Evolutionary conservation across 2,329 filamentous ascomycete species (phyloP), one percentile per base, ranked within the genome.

Genomic region (Penicillium polonicum): DNA sequence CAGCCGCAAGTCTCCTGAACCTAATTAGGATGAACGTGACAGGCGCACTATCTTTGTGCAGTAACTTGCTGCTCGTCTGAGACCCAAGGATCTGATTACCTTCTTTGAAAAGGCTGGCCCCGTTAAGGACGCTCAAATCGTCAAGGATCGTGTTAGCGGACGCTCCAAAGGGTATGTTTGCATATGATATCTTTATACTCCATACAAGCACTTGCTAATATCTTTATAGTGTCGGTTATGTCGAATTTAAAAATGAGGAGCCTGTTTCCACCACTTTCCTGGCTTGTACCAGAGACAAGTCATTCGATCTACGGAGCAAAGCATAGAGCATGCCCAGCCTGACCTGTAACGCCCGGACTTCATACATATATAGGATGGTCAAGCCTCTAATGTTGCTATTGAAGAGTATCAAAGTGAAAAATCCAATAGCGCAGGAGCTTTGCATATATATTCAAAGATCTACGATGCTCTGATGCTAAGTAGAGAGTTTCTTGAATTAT

Each of bases 41-140:
- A 89, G 91, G 68, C 90, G 94, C 70, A 99, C 95, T 58, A 91
- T 99, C 59, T 99, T 99, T 74, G 94, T 99, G 55, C 94, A 99
- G 81, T 95, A 99, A 78, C 88, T 99, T 72, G 94, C 94, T 66
- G 92, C 92, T 66, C 90, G 94, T 71, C 84, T 97, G 64, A 88
- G 93, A 68, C 96, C 91, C 55, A 92, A 91, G 71, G 92, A 97
- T 76, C 83, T 99, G 63, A 93, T 95, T 75, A 85, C 88, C 61
- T 99, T 99, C 76, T 99, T 99, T 72, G 91, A 96, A 75, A 93
- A 93, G 77, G 89, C 94, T 68, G 94, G 94, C 62, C 88, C 90
- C 39, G 94, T 99, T 55, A 95, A 94, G 69, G 94, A 97, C 75
- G 94, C 94, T 51, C 94, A 97, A 80, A 99, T 99, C 71, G 94